Evolutionary conservation across 192 early-diverging fungal genomes (phyloP).

Genomic region (Chytriomyces sp.): DNA sequence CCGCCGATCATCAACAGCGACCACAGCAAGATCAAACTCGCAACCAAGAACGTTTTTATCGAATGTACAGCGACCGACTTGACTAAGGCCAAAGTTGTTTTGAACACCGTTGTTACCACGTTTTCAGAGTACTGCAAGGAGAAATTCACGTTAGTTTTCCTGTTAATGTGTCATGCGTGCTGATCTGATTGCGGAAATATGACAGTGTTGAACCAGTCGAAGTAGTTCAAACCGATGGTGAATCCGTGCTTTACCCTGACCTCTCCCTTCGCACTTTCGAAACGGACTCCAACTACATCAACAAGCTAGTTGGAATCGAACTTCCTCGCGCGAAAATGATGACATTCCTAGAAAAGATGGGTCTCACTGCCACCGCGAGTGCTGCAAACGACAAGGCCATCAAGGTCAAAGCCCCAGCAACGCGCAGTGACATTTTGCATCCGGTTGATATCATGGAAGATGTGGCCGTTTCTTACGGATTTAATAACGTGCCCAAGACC

Average conservation of each 20-base stretch:
- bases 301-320: constrained; percentile 76
- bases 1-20: constrained; percentile 99
- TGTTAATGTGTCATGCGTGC: too few species aligned
- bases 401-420: constrained; percentile 79
- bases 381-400: constrained; percentile 52
- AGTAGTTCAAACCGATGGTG: constrained; percentile 83
- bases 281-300: constrained; percentile 86
- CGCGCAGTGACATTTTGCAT: constrained; percentile 93
- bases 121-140: constrained; percentile 92
- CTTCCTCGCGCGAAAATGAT: constrained; percentile 71
- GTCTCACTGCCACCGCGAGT: constrained; percentile 65
- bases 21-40: constrained; percentile 93
- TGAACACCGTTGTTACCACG: constrained; percentile 95
- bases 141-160: constrained; percentile 77
- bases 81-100: constrained; percentile 90
- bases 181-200: neutral
- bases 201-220: constrained; percentile 88
- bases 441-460: constrained; percentile 98
- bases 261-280: constrained; percentile 66
- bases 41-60: constrained; percentile 96
- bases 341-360: constrained; percentile 83
- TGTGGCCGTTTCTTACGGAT: constrained; percentile 94
- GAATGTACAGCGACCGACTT: constrained; percentile 97
- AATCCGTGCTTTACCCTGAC: constrained; percentile 69
- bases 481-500: constrained; percentile 86